Evolutionary conservation across 192 early-diverging fungal species (phyloP), one percentile per base, ranked within the genome.

Genomic region (Coemansia sp.): DNA sequence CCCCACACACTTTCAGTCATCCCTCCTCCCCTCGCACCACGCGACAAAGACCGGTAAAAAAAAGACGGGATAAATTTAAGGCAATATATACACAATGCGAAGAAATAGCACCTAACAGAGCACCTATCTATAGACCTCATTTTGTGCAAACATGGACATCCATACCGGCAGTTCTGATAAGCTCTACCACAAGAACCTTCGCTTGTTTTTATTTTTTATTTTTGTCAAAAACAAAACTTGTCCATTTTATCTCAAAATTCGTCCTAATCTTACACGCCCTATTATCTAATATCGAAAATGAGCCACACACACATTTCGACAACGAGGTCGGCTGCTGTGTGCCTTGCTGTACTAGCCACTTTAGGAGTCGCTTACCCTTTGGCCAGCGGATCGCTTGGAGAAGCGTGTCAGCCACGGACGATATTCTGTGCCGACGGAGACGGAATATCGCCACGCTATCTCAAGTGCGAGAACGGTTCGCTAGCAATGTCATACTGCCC

Each of bases 381-480:
- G 15, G 33, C 49, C 22, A 58, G 61, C 53, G 65, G 67, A 11
- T 61, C 31, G 31, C 31, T 64, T n/a, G 76, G 76, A 8, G 70
- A 73, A 13, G 12, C 11, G 16, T 83, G 81, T 33, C 62, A 68
- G 44, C 67, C 81, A 50, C 70, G 70, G 50, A 70, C 70, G 24
- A 74, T 83, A 58, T 75, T 83, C 64, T 83, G 81, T 24, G 81
- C 76, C 3, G 81, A 83, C 31, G 81, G 81, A 22, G 73, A 83
- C 22, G 81, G 81, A 38, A 16, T 49, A 24, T 78, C 76, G 15
- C 16, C 76, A 16, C 72, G 76, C 24, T 83, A 78, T 62, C 66
- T 78, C 44, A 78, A 75, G 53, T 83, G 81, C 55, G 69, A 78
- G 27, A 64, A 69, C 13, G 81, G 76, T 1, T 47, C 38, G n/a